Percentiles rank a stretch among this genome's conserved stretches.
Conservation (phyloP, 495 filamentous ascomycete species). For the Entonaema liquescens region DNA sequence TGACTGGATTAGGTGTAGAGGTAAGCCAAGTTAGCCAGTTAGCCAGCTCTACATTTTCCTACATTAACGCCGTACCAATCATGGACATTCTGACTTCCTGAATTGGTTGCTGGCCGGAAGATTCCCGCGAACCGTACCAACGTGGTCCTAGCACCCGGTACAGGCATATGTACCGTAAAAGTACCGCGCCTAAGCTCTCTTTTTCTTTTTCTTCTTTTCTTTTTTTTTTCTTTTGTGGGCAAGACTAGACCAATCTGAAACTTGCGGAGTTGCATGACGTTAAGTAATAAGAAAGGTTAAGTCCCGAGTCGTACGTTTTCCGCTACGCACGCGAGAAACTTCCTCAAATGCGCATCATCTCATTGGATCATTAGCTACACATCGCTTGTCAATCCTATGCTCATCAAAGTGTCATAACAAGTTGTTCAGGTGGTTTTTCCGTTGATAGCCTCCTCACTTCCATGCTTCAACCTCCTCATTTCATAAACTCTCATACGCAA, state of each 20-base stretch:
- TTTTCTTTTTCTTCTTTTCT: background rate
- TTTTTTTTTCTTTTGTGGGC: background rate
- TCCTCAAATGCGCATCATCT: conserved; percentile 37
- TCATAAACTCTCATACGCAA: background rate
- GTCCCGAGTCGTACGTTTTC: conserved; percentile 40
- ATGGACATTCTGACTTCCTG: conserved; percentile 19
- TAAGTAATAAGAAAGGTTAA: conserved; percentile 33
- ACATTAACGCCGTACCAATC: conserved; percentile 26
- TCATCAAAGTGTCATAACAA: conserved; percentile 27
- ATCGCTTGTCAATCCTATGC: conserved; percentile 15
- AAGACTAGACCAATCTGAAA: conserved; percentile 36
- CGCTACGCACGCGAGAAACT: conserved; percentile 44
- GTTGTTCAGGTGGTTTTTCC: conserved; percentile 17
- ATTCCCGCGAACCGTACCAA: conserved; percentile 40
- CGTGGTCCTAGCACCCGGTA: conserved; percentile 10
- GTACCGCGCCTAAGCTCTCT: conserved; percentile 6
- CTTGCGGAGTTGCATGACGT: conserved; percentile 41
- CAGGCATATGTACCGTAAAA: conserved; percentile 1
- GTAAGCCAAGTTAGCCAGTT: conserved; percentile 2
- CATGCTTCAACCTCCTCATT: conserved; percentile 1
- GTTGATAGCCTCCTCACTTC: background rate
- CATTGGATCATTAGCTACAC: conserved; percentile 24
- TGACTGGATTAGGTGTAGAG: background rate
- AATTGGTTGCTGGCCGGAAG: conserved; percentile 41
- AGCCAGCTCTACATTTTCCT: conserved; percentile 3